A percentile compares a stretch with the other conserved stretches of the same genome.
phyloP scores from a whole-genome alignment of 192 early-diverging fungal species.

The Chytriomyces hyalinus region DNA sequence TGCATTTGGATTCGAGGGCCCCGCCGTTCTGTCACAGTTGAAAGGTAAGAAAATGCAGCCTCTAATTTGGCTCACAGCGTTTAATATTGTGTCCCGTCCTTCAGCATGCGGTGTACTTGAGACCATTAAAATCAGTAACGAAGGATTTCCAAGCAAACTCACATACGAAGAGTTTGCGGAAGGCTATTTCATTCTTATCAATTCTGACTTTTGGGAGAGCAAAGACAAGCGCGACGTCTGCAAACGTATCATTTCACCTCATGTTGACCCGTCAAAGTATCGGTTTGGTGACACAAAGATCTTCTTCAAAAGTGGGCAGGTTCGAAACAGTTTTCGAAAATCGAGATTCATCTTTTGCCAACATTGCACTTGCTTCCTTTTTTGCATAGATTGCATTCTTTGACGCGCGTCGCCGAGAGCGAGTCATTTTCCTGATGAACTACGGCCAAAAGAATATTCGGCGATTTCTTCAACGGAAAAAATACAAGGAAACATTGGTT shows the following conservation, averaged over 20 bases:
- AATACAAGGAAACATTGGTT: slow-evolving; percentile 26
- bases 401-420: slow-evolving; percentile 85
- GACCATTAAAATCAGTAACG: slow-evolving; percentile 89
- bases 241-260: slow-evolving; percentile 73
- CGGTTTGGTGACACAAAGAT: slow-evolving; percentile 93
- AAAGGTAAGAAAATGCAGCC: slow-evolving; percentile 68
- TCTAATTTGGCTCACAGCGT: slow-evolving; percentile 48
- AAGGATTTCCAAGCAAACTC: slow-evolving; percentile 81
- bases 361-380: not conserved
- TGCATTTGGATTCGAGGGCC: slow-evolving; percentile 84
- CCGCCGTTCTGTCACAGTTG: slow-evolving; percentile 84
- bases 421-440: slow-evolving; percentile 75
- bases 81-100: slow-evolving; percentile 16
- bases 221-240: slow-evolving; percentile 47
- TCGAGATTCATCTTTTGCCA: not conserved
- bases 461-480: slow-evolving; percentile 59
- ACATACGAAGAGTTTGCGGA: slow-evolving; percentile 83
- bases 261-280: slow-evolving; percentile 85
- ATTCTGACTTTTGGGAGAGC: slow-evolving; percentile 12
- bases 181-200: slow-evolving; percentile 47
- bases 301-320: slow-evolving; percentile 95
- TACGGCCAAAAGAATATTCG: slow-evolving; percentile 85
- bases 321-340: slow-evolving; percentile 3
- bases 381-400: slow-evolving; percentile 65
- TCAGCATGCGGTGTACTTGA: slow-evolving; percentile 86